Evolutionary conservation across 2,329 filamentous ascomycete genomes (phyloP), one percentile per base, ranked within the genome.

Genomic region (Pseudogymnoascus sp.): DNA sequence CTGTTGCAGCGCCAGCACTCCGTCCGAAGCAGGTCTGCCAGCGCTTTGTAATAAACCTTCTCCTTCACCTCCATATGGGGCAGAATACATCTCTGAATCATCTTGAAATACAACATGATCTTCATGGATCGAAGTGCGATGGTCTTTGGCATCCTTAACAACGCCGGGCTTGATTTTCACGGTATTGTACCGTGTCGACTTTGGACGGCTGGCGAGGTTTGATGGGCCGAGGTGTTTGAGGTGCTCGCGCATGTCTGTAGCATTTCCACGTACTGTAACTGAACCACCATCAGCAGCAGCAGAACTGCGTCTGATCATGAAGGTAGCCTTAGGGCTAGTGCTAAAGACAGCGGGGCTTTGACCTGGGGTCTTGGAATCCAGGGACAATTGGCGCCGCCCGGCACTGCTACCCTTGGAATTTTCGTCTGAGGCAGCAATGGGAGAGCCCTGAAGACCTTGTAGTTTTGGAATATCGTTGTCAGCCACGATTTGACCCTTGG

Each of bases 141-240:
- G 33, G 62, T 64, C 26, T 50, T 35, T 38, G 53, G 69, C 59
- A 62, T 65, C 66, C 50, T 33, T 56, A 4, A 17, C n/a, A 56
- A 56, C 11, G 6, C 75, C 79, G 29, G 78, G 77, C 75, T 89
- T 89, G 68, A 89, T 86, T 73, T 88, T 88, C 68, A 89, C 86
- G 0, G 86, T 82, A 17, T 84, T 82, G 17, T 82, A 83, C 17
- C 81, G 80, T 1, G 85, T 87, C 63, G 80, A 81, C 72, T 83
- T 85, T 1, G 87, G 87, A 63, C 86, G 85, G 15, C 82, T 81
- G 5, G 87, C 87, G 19, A 83, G 82, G 70, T 89, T 89, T 1
- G 86, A 88, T 0, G 87, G 87, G 0, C 86, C 86, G 0, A 89
- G 81, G 66, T 85, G 82, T 67, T 85, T 86, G 50, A 89, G 77